Base-by-base conservation (phyloP, 2,329 filamentous ascomycete species). In the Raffaelea albimanens region DNA sequence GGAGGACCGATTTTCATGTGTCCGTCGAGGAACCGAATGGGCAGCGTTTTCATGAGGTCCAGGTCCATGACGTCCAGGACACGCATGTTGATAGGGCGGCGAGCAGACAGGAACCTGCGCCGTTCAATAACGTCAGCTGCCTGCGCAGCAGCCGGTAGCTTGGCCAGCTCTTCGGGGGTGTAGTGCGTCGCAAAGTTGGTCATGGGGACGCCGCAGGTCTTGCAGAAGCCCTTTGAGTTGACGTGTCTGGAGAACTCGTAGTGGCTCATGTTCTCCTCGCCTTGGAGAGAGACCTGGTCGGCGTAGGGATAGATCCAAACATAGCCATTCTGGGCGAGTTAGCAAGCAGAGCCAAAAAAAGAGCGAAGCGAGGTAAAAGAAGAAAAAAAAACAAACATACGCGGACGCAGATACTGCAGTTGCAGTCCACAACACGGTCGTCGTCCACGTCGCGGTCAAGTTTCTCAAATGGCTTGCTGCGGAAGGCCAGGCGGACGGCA, bases 371-470 rank as follows among this genome's bases (percentile, higher is more conserved):
- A 34, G 31, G 31, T 10, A 34, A n/a, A n/a, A n/a, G n/a, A n/a
- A n/a, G n/a, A 11, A 40, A 43, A 29, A 16, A n/a, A 44, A 22
- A 25, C n/a, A n/a, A 43, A 50, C 61, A 56, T 59, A 71, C 68
- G 44, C 68, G 61, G 39, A 58, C 56, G 57, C 72, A 76, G 53
- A 67, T 65, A 55, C 72, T 76, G 63, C 74, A 77, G 57, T 74
- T 71, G 61, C 73, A 76, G 44, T 73, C 68, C 2, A 60, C 21
- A 5, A 65, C 51, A 1, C 13, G 44, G 13, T 61, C 62, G 20
- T 18, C 40, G 2, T 22, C 2, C 2, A 40, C 29, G 3, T 57
- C 47, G 23, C 52, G 47, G 45, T 57, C 54, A 0, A 54, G 48
- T 20, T 63, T 11, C 57, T 66, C 56, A 10, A 76, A 55, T 1